These are phyloP conservation scores for Cystobasidium slooffiae DNA, from an alignment of 1,284 basidiomycete species.

Conservation along the genomic window DNA sequence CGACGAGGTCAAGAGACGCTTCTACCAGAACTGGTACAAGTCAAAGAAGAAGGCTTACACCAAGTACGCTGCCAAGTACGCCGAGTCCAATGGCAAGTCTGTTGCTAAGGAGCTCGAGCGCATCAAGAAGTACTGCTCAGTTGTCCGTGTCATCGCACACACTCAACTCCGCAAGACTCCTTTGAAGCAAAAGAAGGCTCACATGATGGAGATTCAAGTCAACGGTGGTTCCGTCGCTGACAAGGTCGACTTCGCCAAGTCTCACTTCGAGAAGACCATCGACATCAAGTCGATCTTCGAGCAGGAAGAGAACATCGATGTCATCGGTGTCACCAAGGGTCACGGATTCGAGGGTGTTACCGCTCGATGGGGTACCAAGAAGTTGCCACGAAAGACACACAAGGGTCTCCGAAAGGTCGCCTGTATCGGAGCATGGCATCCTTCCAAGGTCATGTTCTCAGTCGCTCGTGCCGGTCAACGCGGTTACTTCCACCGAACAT, in stretches of 20 bases:
- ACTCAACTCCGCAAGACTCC: constrained; percentile 98
- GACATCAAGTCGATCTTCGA: constrained; percentile 87
- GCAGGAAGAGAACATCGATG: constrained; percentile 94
- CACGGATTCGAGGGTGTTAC: constrained; percentile 99
- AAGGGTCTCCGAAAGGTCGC: constrained; percentile 84
- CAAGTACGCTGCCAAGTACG: constrained; percentile 96
- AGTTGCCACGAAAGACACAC: constrained; percentile 98
- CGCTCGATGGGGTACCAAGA: constrained; percentile 98
- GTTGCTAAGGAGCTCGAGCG: constrained; percentile 96
- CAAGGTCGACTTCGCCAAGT: constrained; percentile 96
- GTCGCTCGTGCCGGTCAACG: constrained; percentile 99
- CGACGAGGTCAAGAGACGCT: constrained; percentile 89
- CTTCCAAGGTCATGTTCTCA: constrained; percentile 76
- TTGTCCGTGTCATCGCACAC: constrained; percentile 98
- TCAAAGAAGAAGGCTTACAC: constrained; percentile 99
- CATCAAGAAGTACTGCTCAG: constrained; percentile 99
- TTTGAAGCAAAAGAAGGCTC: constrained; percentile 98
- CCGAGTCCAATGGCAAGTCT: constrained; percentile 85
- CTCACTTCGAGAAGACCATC: constrained; percentile 96
- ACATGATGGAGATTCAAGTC: constrained; percentile 99
- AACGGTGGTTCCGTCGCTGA: constrained; percentile 96
- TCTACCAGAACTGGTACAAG: constrained; percentile 90
- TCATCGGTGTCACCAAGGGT: constrained; percentile 99
- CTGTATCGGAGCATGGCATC: constrained; percentile 72
- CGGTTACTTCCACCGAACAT: constrained; percentile 89